Conservation (phyloP, 345 rosid species). For the sweet orange (Citrus sinensis) region DVS_A1.0 CM039165.1:35125001-35125500, state of each 20-base stretch:
- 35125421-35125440: background rate
- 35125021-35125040: slow-evolving; percentile 62
- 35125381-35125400: slow-evolving; percentile 96
- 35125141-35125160: slow-evolving; percentile 1
- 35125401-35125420: slow-evolving; percentile 53
- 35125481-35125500: background rate
- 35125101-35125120: slow-evolving; percentile 88
- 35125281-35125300: slow-evolving; percentile 76
- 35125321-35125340: slow-evolving; percentile 83
- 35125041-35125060: slow-evolving; percentile 96
- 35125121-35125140: slow-evolving; percentile 9
- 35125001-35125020: background rate
- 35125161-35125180: background rate
- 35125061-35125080: slow-evolving; percentile 90
- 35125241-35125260: slow-evolving; percentile 91
- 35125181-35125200: slow-evolving; percentile 1
- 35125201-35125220: slow-evolving; percentile 65
- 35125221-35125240: slow-evolving; percentile 96
- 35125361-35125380: slow-evolving; percentile 96
- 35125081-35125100: slow-evolving; percentile 98
- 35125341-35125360: slow-evolving; percentile 76
- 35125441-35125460: background rate
- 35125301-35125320: slow-evolving; percentile 89
- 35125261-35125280: slow-evolving; percentile 96
- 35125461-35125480: background rate